phyloP scores from a whole-genome alignment of 768 basidiomycete species.

The Pulveroboletus sp. region DNA sequence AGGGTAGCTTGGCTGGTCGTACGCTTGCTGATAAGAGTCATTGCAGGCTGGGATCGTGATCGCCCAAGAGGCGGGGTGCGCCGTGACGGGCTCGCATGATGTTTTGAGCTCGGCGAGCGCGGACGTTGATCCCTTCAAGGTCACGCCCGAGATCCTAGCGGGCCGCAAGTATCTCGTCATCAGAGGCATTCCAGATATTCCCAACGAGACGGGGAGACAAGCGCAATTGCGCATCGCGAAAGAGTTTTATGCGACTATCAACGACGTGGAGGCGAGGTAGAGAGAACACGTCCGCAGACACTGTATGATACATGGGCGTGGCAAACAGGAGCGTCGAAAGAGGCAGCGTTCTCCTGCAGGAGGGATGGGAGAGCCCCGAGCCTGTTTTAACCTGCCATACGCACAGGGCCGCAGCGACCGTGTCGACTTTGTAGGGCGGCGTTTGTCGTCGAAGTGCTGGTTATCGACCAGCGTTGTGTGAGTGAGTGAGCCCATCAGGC shows the following conservation, averaged over 20 bases:
- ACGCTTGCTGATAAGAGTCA: background rate
- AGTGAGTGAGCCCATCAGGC: too few species aligned
- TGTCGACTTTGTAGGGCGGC: too few species aligned
- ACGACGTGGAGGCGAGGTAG: constrained; percentile 59
- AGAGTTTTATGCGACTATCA: constrained; percentile 83
- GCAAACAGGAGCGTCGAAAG: too few species aligned
- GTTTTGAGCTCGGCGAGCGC: constrained; percentile 35
- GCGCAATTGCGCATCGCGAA: constrained; percentile 76
- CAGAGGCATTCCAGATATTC: constrained; percentile 58
- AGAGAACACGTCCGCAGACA: too few species aligned
- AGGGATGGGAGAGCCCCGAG: too few species aligned
- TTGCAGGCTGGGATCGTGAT: constrained; percentile 83
- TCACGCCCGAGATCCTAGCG: constrained; percentile 64
- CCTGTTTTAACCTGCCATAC: too few species aligned
- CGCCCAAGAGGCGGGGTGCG: constrained; percentile 81
- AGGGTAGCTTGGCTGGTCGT: background rate
- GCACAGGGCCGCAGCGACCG: too few species aligned
- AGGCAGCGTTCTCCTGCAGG: too few species aligned
- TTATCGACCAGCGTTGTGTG: too few species aligned
- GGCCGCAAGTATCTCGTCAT: constrained; percentile 82
- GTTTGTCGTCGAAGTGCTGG: too few species aligned
- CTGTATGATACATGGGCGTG: background rate
- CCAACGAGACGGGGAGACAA: constrained; percentile 59
- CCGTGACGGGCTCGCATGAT: constrained; percentile 66
- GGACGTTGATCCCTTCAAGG: constrained; percentile 46